Conservation (phyloP, 495 filamentous ascomycete species). For the Penicillium turbatum region DNA sequence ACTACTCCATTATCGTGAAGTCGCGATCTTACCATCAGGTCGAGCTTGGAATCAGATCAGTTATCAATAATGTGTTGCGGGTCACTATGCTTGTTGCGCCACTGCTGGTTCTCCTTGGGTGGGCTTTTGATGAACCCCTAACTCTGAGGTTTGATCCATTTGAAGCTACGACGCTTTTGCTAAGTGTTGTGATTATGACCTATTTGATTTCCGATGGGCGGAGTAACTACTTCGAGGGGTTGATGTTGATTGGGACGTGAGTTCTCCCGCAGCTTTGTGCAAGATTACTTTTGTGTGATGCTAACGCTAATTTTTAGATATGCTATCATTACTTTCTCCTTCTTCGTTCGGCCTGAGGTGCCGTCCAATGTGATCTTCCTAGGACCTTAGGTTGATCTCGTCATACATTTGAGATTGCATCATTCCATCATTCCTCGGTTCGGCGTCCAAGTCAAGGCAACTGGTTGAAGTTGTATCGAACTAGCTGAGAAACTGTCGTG, state of each 20-base stretch:
- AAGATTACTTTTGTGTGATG: neutral
- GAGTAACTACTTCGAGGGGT: conserved; percentile 56
- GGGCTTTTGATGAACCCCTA: conserved; percentile 29
- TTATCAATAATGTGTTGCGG: conserved; percentile 24
- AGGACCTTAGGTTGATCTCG: neutral
- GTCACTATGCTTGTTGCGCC: conserved; percentile 36
- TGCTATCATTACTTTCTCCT: conserved; percentile 12
- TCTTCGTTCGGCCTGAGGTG: conserved; percentile 14
- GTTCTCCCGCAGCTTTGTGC: neutral
- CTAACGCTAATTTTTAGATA: conserved; percentile 6
- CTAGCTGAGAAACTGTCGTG: neutral
- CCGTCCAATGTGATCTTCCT: conserved; percentile 2
- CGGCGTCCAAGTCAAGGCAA: too few species aligned
- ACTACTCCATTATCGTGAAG: conserved; percentile 14
- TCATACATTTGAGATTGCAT: neutral
- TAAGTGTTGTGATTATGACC: conserved; percentile 32
- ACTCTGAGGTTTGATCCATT: conserved; percentile 34
- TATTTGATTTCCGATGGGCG: conserved; percentile 58
- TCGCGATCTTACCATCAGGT: conserved; percentile 19
- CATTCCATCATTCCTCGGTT: too few species aligned
- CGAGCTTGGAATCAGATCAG: conserved; percentile 22
- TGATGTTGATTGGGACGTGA: conserved; percentile 28
- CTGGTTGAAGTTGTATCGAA: neutral
- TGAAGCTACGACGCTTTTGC: conserved; percentile 33
- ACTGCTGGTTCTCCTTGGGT: conserved; percentile 35